Evolutionary conservation across 2,329 filamentous ascomycete genomes (phyloP).

Genomic region (Penicillium sp.): DNA sequence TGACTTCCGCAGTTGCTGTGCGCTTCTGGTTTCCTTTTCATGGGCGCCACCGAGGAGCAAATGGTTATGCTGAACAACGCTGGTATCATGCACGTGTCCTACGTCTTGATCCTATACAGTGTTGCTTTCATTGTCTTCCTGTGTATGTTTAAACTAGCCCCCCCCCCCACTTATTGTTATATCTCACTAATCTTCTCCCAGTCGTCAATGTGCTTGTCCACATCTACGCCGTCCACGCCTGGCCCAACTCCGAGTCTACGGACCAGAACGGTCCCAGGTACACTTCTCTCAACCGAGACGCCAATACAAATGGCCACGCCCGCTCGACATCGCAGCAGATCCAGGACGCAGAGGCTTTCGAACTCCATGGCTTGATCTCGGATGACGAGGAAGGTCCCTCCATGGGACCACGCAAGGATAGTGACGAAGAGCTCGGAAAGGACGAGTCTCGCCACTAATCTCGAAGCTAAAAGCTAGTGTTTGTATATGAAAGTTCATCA

Average conservation of each 20-base stretch:
- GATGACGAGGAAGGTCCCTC: slow-evolving; percentile 70
- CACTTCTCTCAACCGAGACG: slow-evolving; percentile 16
- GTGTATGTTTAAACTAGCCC: slow-evolving; percentile 53
- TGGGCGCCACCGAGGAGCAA: slow-evolving; percentile 96
- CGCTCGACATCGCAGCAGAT: slow-evolving; percentile 54
- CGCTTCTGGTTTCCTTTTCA: slow-evolving; percentile 92
- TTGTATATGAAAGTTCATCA: not conserved
- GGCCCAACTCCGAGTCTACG: slow-evolving; percentile 40
- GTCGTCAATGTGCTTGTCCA: slow-evolving; percentile 82
- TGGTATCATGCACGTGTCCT: slow-evolving; percentile 83
- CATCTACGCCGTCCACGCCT: slow-evolving; percentile 71
- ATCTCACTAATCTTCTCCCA: slow-evolving; percentile 29
- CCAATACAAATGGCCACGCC: slow-evolving; percentile 47
- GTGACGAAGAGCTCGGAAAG: slow-evolving; percentile 34
- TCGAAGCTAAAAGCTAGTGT: not conserved
- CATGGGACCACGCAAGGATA: slow-evolving; percentile 30
- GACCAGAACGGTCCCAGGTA: slow-evolving; percentile 21
- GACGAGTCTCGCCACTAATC: slow-evolving; percentile 10
- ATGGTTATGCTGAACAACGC: slow-evolving; percentile 76
- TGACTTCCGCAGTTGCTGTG: slow-evolving; percentile 70
- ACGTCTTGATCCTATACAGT: slow-evolving; percentile 88
- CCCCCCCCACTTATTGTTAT: not conserved
- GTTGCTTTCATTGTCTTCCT: slow-evolving; percentile 89
- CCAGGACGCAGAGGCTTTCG: slow-evolving; percentile 86
- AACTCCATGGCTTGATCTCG: slow-evolving; percentile 85